Base-by-base conservation (phyloP, 768 basidiomycete species). In the Crassisporium funariophilum region DNA sequence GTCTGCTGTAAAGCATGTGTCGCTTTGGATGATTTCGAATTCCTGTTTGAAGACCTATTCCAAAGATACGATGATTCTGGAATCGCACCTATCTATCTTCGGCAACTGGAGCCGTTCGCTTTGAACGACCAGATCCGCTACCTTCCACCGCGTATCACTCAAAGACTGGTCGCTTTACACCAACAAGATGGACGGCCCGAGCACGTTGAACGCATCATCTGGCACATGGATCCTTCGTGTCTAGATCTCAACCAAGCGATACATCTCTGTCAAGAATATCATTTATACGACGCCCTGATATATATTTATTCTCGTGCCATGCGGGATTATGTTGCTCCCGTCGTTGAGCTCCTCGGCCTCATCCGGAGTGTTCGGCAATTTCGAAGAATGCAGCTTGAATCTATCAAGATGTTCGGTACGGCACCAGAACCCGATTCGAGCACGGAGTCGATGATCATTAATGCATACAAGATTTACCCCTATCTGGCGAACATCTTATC, bases 241-340 rank as follows among this genome's bases (percentile, higher is more conserved):
- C 70, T 99, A 49, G 97, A 99, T 60, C 84, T 98, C 67, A 90
- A 98, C 59, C 95, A 98, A 68, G 87, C 88, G 4, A 88, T 98
- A 54, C 76, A 66, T 19, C 75, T 99, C 4, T 99, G 97, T 59
- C 87, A 92, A 64, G 76, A 68, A 47, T 79, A 93, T 59, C 77
- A 77, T 20, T 80, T 98, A 4, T 97, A 92, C 70, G 95, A 98
- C 58, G 94, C 95, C 0, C 78, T 98, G 47, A 86, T 95, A 47
- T 95, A 97, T 63, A 85, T 98, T 27, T 95, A 95, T 65, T 95
- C 88, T 8, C 81, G 86, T 36, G 91, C 94, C 3, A 67, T 99
- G 55, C 77, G 73, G 50, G 97, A 99, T 62, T 97, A 87, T 49
- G 85, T 94, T 24, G 82, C 91, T 5, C 95, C 97, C 0, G 69